Base-by-base conservation (phyloP, 2,329 filamentous ascomycete species). In the Fusarium sororula region DNA sequence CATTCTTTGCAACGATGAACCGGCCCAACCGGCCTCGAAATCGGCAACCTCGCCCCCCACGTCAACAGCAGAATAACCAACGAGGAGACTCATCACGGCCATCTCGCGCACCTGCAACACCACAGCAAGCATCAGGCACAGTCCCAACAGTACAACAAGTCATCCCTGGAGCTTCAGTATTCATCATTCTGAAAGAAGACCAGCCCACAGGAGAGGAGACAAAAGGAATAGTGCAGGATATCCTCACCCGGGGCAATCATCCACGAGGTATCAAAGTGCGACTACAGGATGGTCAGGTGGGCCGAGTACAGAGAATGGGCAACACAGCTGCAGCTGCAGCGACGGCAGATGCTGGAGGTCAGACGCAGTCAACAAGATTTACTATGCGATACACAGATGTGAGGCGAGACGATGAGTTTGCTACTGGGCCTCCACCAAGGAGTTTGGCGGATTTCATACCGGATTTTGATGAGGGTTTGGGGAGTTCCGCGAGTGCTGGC, bases 181-280 rank as follows among this genome's bases (percentile, higher is more conserved):
- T 91, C 55, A 93, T 96, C 63, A 86, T 95, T 3, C 86, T 95
- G 38, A 96, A 96, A 78, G 86, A 88, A 69, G 93, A 96, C 81
- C 93, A 96, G 80, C 89, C 88, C 3, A 94, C 92, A 0, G 93
- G 93, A 12, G 87, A 88, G 51, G 90, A 94, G 76, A 93, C 94
- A 3, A 84, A 86, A 50, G 93, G 93, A 30, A 81, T 86, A 10
- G 90, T 96, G 3, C 86, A 87, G 59, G 89, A 94, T 51, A 81
- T 95, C 0, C 85, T 96, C 54, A 95, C 93, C 5, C 85, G 89
- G 3, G 92, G 92, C 32, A 90, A 95, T 75, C 93, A 96, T 77
- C 92, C 92, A 6, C 87, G 92, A 15, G 93, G 93, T 41, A 93
- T 95, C 83, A 96, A 95, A 81, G 93, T 95, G 30, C 89, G 93